Conservation (phyloP, 208 protist genomes). For the Porcisia deanei region DNA sequence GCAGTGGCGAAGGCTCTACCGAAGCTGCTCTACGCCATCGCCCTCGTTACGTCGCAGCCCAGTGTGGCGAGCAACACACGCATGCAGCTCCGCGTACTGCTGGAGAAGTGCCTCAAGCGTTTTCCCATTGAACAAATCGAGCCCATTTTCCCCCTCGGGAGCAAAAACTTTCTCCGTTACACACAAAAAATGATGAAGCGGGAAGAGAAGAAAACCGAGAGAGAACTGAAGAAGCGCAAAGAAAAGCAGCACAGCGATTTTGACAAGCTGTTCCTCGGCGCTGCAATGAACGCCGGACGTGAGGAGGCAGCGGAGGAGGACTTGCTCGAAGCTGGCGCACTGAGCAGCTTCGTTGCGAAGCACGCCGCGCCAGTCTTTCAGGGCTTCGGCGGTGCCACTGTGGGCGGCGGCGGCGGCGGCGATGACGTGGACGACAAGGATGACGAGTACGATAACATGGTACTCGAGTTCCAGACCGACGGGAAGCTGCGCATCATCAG, state of each 20-base stretch:
- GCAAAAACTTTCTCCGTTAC: slow-evolving; percentile 88
- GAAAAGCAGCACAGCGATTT: slow-evolving; percentile 75
- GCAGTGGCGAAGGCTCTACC: slow-evolving; percentile 64
- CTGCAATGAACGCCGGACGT: slow-evolving; percentile 48
- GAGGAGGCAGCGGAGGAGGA: slow-evolving; percentile 68
- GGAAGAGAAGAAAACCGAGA: slow-evolving; percentile 78
- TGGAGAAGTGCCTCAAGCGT: slow-evolving; percentile 87
- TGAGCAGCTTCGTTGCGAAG: slow-evolving; percentile 77
- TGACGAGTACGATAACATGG: slow-evolving; percentile 78
- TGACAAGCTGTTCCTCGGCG: slow-evolving; percentile 77
- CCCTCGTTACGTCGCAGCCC: slow-evolving; percentile 78
- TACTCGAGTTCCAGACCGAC: slow-evolving; percentile 74
- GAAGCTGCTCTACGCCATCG: slow-evolving; percentile 80
- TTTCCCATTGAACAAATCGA: slow-evolving; percentile 75
- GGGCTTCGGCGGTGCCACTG: slow-evolving; percentile 25
- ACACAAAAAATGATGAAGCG: slow-evolving; percentile 83
- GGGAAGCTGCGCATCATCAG: slow-evolving; percentile 85
- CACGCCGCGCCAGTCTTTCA: slow-evolving; percentile 38
- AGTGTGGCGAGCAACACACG: slow-evolving; percentile 80
- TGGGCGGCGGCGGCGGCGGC: slow-evolving; percentile 8
- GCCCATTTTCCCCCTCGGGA: slow-evolving; percentile 83
- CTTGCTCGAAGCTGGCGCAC: slow-evolving; percentile 71
- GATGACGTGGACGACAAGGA: slow-evolving; percentile 29
- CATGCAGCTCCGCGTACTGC: slow-evolving; percentile 77
- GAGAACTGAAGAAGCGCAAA: slow-evolving; percentile 56